Conservation (phyloP, 805 yeast species). For the Cyberlindnera maclurae region DNA sequence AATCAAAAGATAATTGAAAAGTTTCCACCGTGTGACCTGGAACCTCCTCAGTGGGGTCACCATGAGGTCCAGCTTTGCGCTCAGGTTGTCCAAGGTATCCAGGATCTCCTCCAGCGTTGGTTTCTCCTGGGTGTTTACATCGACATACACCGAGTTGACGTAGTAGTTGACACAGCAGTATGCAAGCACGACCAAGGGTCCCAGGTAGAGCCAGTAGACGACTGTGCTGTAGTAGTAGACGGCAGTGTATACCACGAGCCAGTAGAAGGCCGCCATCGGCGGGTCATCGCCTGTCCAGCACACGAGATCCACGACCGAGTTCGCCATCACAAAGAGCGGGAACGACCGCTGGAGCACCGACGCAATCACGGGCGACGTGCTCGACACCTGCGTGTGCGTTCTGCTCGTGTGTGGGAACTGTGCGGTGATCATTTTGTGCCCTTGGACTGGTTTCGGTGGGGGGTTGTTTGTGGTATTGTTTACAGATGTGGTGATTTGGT, state of each 20-base stretch:
- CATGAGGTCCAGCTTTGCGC: slow-evolving; percentile 32
- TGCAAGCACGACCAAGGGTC: slow-evolving; percentile 25
- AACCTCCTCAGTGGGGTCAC: slow-evolving; percentile 10
- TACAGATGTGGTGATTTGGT: no score
- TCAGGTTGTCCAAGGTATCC: slow-evolving; percentile 36
- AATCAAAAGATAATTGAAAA: slow-evolving; percentile 26
- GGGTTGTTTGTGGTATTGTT: no score
- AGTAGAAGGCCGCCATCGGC: slow-evolving; percentile 32
- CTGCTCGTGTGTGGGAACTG: slow-evolving; percentile 1
- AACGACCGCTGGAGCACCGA: slow-evolving; percentile 37
- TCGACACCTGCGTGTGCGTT: slow-evolving; percentile 1
- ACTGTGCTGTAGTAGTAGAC: slow-evolving; percentile 33
- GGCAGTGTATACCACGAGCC: slow-evolving; percentile 28
- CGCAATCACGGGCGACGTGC: slow-evolving; percentile 29
- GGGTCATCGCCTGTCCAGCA: slow-evolving; percentile 44
- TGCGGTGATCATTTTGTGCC: not conserved
- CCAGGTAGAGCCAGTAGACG: slow-evolving; percentile 27
- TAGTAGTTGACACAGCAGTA: slow-evolving; percentile 37
- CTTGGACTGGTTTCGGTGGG: no score
- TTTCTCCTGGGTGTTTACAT: slow-evolving; percentile 30
- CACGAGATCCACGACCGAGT: slow-evolving; percentile 33
- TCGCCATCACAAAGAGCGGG: slow-evolving; percentile 37
- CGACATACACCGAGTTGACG: slow-evolving; percentile 35
- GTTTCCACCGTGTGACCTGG: slow-evolving; percentile 26
- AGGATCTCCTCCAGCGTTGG: slow-evolving; percentile 44